Base-by-base conservation (phyloP, 352 stramenopile genomes). In the Phytophthora cactorum region DNA sequence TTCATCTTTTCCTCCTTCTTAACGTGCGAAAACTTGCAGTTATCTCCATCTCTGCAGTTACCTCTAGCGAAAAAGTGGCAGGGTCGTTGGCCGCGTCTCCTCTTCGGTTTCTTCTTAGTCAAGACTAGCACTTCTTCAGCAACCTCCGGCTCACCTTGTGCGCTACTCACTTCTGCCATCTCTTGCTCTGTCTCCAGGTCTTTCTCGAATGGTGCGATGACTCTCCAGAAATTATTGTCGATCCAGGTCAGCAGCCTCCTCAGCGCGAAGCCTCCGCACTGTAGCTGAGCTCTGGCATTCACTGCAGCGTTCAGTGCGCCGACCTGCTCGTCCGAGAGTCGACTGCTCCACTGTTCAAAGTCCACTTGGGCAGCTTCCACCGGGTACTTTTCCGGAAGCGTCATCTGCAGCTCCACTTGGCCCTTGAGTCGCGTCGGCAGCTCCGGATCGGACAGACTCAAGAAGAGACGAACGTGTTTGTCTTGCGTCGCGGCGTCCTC, bases 171-270 rank as follows among this genome's bases (percentile, higher is more conserved):
- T 15, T 10, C 9, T 49, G 25, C 22, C 31, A 46, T 8, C 7
- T 52, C 50, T 63, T 63, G 25, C 12, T 66, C 29, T 10, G 15
- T 12, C 4, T 65, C 47, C 11, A 29, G 4, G 1, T 61, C 27
- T 25, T 61, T 52, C 39, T 74, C 72, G 10, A 70, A 69, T 22
- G 71, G 43, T 31, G 15, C 65, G 52, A 89, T 63, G 25, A 83
- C 55, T 39, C 47, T 64, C 58, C 78, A 78, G 15, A 95, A 79
- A 63, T 91, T 90, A 66, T 96, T 96, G 56, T 96, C 88, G 53
- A 96, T 79, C 84, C 86, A 94, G 27, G 86, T 96, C 46, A 96
- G 66, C 49, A 93, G 52, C 53, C 88, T 93, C 53, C 88, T 77
- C 28, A 96, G 67, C 3, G 73, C 71, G 28, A 83, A 84, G 9